Conservation (phyloP, 352 stramenopile species). For the Phytophthora pseudosyringae region DNA sequence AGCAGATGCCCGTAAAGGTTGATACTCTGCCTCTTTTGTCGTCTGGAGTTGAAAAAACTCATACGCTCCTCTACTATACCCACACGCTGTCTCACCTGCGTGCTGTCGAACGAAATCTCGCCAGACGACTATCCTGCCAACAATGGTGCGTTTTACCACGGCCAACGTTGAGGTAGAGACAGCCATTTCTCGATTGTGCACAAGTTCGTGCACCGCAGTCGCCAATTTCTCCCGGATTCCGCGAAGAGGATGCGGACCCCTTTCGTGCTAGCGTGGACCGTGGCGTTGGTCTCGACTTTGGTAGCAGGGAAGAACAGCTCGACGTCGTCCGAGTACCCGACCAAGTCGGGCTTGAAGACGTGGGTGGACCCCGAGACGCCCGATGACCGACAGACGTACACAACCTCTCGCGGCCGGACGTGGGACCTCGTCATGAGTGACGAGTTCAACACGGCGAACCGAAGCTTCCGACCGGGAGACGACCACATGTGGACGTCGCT, state of each 20-base stretch:
- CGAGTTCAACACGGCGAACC: constrained; percentile 92
- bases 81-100: constrained; percentile 22
- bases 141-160: not conserved
- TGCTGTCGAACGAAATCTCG: constrained; percentile 22
- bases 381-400: constrained; percentile 38
- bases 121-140: not conserved
- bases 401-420: constrained; percentile 46
- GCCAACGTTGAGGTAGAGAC: constrained; percentile 7
- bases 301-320: constrained; percentile 25
- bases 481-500: constrained; percentile 96
- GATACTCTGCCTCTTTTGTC: too few species aligned
- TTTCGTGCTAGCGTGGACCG: not conserved
- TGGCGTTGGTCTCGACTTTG: not conserved
- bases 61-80: constrained; percentile 3
- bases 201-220: not conserved
- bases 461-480: constrained; percentile 91
- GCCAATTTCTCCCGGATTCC: not conserved
- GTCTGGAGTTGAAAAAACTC: not conserved
- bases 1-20: too few species aligned
- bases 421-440: constrained; percentile 93
- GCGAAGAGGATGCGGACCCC: constrained; percentile 8
- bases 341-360: constrained; percentile 38
- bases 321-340: constrained; percentile 34
- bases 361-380: constrained; percentile 75
- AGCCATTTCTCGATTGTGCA: constrained; percentile 11